phyloP scores from a whole-genome alignment of 2,329 filamentous ascomycete species.

The Eutypa lata region DNA sequence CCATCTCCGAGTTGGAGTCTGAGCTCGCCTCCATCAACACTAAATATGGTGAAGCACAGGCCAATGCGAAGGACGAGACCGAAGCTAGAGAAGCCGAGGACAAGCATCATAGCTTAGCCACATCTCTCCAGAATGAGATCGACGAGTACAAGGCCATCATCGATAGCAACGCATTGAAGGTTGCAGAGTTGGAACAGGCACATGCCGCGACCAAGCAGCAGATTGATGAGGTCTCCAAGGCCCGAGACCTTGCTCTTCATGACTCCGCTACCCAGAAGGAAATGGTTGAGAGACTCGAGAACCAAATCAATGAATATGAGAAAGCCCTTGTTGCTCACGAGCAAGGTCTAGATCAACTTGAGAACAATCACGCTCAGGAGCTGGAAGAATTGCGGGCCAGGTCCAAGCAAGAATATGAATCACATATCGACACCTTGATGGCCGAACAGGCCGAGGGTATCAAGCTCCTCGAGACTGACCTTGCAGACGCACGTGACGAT shows the following conservation, averaged over 20 bases:
- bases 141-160: constrained; percentile 78
- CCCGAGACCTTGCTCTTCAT: constrained; percentile 49
- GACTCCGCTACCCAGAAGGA: constrained; percentile 45
- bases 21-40: constrained; percentile 53
- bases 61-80: constrained; percentile 36
- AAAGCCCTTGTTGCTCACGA: constrained; percentile 53
- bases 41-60: constrained; percentile 42
- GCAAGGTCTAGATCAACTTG: constrained; percentile 47
- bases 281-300: constrained; percentile 51
- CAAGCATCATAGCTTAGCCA: constrained; percentile 58
- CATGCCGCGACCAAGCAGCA: constrained; percentile 65
- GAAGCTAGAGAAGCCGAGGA: constrained; percentile 46
- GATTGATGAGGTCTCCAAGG: constrained; percentile 62
- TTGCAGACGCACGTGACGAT: constrained; percentile 63
- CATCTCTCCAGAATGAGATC: constrained; percentile 68
- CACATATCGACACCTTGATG: constrained; percentile 56
- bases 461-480: constrained; percentile 57
- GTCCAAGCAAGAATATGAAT: constrained; percentile 55
- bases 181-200: constrained; percentile 71
- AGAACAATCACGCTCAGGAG: constrained; percentile 48
- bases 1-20: constrained; percentile 69
- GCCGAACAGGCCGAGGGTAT: constrained; percentile 57
- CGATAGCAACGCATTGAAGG: constrained; percentile 62
- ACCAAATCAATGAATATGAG: constrained; percentile 59
- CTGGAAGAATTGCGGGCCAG: constrained; percentile 45